Conservation (phyloP, 2,329 filamentous ascomycete genomes). For the Aspergillus ustus region DNA sequence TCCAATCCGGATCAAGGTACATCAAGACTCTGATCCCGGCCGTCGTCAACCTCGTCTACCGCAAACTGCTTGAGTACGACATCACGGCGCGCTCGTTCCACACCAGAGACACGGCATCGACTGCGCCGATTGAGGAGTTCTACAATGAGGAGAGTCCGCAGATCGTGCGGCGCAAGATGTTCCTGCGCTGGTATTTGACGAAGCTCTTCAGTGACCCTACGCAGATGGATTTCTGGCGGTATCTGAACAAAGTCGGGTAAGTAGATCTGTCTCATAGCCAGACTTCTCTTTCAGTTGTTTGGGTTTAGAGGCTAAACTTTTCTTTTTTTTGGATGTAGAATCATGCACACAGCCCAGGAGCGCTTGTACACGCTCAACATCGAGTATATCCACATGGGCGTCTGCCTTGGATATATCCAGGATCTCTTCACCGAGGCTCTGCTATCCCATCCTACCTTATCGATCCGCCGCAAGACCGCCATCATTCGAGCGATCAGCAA, state of each 20-base stretch:
- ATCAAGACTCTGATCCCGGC: constrained; percentile 82
- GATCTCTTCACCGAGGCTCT: constrained; percentile 79
- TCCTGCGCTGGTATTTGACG: constrained; percentile 73
- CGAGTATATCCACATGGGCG: constrained; percentile 79
- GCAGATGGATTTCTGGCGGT: constrained; percentile 80
- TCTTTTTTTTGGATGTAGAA: constrained; percentile 46
- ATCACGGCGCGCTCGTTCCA: constrained; percentile 80
- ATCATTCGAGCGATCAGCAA: constrained; percentile 78
- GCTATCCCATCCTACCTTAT: constrained; percentile 70
- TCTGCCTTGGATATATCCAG: constrained; percentile 73
- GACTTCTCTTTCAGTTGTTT: neutral
- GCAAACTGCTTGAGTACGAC: constrained; percentile 78
- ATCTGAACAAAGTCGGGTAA: constrained; percentile 79
- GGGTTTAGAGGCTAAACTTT: constrained; percentile 6
- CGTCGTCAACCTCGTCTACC: constrained; percentile 83
- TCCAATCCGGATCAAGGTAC: constrained; percentile 72
- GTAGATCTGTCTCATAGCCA: constrained; percentile 26
- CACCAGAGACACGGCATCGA: constrained; percentile 63
- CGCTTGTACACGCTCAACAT: constrained; percentile 74
- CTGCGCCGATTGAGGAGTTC: constrained; percentile 67
- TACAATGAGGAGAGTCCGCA: constrained; percentile 72
- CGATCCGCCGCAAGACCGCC: constrained; percentile 70
- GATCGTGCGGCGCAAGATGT: constrained; percentile 78
- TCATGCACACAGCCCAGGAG: constrained; percentile 81
- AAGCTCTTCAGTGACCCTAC: constrained; percentile 76